phyloP scores from a whole-genome alignment of 2,329 filamentous ascomycete species.

The Xylariaceae sp. region DNA sequence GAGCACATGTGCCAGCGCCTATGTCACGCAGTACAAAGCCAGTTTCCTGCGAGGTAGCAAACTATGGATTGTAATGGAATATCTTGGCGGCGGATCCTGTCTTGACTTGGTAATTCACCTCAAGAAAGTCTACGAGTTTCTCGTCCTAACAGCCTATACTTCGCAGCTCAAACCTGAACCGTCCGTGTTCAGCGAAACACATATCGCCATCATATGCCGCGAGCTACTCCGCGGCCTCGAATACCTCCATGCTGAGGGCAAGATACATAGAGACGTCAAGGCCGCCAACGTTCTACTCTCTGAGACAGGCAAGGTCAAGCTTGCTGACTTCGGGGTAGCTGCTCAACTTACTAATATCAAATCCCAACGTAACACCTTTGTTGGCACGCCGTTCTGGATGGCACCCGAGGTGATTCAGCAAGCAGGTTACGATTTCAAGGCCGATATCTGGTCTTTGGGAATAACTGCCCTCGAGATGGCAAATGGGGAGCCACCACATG shows the following conservation, averaged over 20 bases:
- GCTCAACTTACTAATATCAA: slow-evolving; percentile 97
- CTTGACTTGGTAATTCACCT: slow-evolving; percentile 74
- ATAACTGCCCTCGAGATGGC: slow-evolving; percentile 92
- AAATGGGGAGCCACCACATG: slow-evolving; percentile 85
- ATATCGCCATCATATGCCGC: slow-evolving; percentile 92
- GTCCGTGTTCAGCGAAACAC: slow-evolving; percentile 75
- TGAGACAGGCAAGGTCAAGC: slow-evolving; percentile 85
- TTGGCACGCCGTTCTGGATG: slow-evolving; percentile 98
- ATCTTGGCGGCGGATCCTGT: slow-evolving; percentile 90
- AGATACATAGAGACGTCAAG: slow-evolving; percentile 97
- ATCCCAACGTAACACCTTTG: slow-evolving; percentile 95
- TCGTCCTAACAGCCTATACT: slow-evolving; percentile 35
- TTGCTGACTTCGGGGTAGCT: slow-evolving; percentile 96
- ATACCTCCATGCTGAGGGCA: slow-evolving; percentile 90
- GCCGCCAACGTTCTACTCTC: slow-evolving; percentile 96
- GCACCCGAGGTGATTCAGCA: slow-evolving; percentile 93
- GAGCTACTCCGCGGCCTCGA: slow-evolving; percentile 88
- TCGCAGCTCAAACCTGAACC: slow-evolving; percentile 78
- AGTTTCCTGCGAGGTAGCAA: slow-evolving; percentile 97
- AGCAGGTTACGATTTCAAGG: slow-evolving; percentile 80
- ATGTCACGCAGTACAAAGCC: slow-evolving; percentile 93
- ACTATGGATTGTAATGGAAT: slow-evolving; percentile 99
- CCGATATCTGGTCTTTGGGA: slow-evolving; percentile 90
- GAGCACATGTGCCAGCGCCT: slow-evolving; percentile 91
- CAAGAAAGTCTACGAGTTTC: slow-evolving; percentile 1